Percentiles rank a stretch among this genome's conserved stretches.
These are phyloP conservation scores for Quercus phellos DNA, from an alignment of 331 rosid genomes.

Conservation along the genomic window DNA sequence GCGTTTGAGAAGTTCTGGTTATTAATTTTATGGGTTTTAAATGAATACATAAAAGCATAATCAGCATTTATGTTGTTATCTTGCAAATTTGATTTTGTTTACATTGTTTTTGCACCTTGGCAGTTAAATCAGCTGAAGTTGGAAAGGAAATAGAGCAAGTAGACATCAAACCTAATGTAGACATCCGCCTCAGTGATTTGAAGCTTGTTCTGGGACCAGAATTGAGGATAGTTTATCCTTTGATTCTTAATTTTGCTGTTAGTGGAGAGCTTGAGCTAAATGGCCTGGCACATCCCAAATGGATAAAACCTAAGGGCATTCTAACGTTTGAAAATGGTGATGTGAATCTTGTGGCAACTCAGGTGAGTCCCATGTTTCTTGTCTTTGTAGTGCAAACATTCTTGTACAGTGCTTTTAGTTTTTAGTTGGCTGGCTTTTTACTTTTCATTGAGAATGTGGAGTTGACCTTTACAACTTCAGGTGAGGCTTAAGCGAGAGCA, in stretches of 20 bases:
- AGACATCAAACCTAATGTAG: slow-evolving; percentile 54
- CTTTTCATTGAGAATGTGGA: slow-evolving; percentile 15
- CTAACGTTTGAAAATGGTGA: slow-evolving; percentile 84
- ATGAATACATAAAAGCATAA: background rate
- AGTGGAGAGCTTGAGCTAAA: slow-evolving; percentile 91
- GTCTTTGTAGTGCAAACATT: background rate
- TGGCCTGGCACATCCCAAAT: slow-evolving; percentile 76
- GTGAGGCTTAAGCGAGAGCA: slow-evolving; percentile 85
- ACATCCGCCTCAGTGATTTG: slow-evolving; percentile 70
- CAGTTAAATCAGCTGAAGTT: slow-evolving; percentile 46
- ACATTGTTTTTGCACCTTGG: slow-evolving; percentile 14
- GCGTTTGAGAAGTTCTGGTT: background rate
- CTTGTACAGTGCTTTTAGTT: slow-evolving; percentile 4
- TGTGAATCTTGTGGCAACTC: slow-evolving; percentile 89
- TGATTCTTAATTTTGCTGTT: slow-evolving; percentile 71
- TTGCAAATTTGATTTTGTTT: background rate
- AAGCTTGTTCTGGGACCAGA: slow-evolving; percentile 91
- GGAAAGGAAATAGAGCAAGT: slow-evolving; percentile 56
- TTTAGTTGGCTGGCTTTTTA: slow-evolving; percentile 12
- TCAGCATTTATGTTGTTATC: background rate
- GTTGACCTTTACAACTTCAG: slow-evolving; percentile 40
- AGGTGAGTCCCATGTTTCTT: slow-evolving; percentile 48
- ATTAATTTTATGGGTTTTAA: background rate
- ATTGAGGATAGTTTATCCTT: slow-evolving; percentile 83
- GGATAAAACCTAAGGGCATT: slow-evolving; percentile 74